Conservation (phyloP, 164 flowering plant species). For the Magnolia sinica region DNA sequence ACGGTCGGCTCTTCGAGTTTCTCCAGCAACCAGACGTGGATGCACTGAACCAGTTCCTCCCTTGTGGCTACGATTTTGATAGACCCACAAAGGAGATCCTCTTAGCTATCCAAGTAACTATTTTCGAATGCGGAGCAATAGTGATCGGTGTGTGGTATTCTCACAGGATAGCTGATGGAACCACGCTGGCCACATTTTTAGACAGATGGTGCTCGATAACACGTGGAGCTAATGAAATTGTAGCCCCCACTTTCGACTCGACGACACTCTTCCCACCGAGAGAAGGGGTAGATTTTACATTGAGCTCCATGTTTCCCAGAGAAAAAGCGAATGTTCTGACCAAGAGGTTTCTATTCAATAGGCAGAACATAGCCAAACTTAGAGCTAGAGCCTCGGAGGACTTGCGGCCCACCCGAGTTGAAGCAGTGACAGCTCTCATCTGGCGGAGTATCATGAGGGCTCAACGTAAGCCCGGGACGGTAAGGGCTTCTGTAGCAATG, state of each 20-base stretch:
- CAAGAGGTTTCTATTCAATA: neutral
- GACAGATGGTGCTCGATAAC: conserved; percentile 23
- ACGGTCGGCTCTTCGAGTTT: conserved; percentile 1
- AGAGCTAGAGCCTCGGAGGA: neutral
- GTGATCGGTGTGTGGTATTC: conserved; percentile 23
- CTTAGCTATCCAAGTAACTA: conserved; percentile 17
- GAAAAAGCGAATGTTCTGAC: neutral
- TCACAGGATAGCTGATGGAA: conserved; percentile 24
- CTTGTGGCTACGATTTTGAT: neutral
- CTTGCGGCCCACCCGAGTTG: neutral
- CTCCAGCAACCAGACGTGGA: neutral
- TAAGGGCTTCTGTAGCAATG: conserved; percentile 14
- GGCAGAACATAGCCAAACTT: neutral
- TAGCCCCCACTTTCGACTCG: neutral
- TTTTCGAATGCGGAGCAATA: conserved; percentile 24
- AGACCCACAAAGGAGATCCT: neutral
- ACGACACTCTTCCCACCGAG: neutral
- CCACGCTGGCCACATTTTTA: conserved; percentile 17
- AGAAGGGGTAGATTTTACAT: neutral
- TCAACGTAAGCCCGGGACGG: neutral
- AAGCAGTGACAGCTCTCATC: neutral
- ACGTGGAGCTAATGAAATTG: neutral
- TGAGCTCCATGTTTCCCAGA: neutral
- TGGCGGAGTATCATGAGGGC: conserved; percentile 1
- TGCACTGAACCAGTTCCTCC: neutral